A percentile compares a stretch with the other conserved stretches of the same genome.
Conservation (phyloP, 768 basidiomycete species). For the Leccinum longicurvipes region DNA sequence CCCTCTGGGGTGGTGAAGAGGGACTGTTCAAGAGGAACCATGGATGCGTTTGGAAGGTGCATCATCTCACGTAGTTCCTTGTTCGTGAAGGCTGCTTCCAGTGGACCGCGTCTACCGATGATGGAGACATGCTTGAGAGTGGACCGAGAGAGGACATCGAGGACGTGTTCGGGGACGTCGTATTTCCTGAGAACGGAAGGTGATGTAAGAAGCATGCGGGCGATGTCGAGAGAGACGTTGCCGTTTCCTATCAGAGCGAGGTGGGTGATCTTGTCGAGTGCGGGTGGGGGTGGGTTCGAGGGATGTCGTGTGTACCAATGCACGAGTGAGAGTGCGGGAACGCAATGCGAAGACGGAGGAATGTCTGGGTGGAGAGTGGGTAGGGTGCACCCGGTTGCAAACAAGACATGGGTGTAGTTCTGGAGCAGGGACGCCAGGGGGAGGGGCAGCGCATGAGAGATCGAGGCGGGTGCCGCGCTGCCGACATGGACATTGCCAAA, state of each 20-base stretch:
- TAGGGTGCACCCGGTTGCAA: conserved; percentile 81
- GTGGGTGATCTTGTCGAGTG: conserved; percentile 62
- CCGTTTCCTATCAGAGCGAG: conserved; percentile 90
- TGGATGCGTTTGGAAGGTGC: conserved; percentile 55
- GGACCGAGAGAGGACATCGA: conserved; percentile 62
- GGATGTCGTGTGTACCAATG: conserved; percentile 98
- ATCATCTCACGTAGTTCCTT: conserved; percentile 92
- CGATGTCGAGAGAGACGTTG: conserved; percentile 91
- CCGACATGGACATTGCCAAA: conserved; percentile 85
- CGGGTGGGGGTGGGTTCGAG: conserved; percentile 54
- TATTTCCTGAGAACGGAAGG: conserved; percentile 59
- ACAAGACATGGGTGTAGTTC: conserved; percentile 82
- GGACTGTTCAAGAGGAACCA: conserved; percentile 56
- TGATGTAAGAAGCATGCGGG: conserved; percentile 80
- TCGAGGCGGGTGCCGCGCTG: conserved; percentile 32
- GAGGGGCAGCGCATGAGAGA: conserved; percentile 53
- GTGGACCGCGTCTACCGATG: conserved; percentile 81
- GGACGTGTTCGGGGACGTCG: conserved; percentile 75
- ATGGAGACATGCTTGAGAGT: conserved; percentile 75
- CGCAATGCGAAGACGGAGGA: conserved; percentile 46
- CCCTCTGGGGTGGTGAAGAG: conserved; percentile 39
- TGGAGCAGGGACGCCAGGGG: conserved; percentile 58
- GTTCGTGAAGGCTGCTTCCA: conserved; percentile 85
- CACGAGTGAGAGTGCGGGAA: conserved; percentile 80
- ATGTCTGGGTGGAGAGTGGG: conserved; percentile 56